Percentiles rank a stretch among this genome's conserved stretches.
phyloP scores from a whole-genome alignment of 495 filamentous ascomycete species.

The Daldinia caldariorum region DNA sequence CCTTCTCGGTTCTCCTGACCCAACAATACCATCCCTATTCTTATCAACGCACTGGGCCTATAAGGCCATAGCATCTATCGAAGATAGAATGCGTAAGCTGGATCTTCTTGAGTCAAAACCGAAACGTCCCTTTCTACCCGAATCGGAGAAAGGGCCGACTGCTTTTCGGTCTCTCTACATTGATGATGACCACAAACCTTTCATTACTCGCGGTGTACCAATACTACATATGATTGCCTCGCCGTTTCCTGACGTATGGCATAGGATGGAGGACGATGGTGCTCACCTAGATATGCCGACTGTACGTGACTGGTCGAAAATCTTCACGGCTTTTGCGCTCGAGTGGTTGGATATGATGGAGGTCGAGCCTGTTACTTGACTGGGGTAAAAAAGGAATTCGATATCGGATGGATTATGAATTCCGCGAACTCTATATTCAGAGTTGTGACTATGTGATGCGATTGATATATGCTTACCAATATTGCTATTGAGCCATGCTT shows the following conservation, averaged over 20 bases:
- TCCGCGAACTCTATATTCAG: no score
- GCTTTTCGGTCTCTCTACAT: conserved; percentile 62
- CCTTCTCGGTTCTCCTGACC: conserved; percentile 77
- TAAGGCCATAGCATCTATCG: conserved; percentile 70
- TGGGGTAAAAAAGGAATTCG: neutral
- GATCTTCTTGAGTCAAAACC: conserved; percentile 52
- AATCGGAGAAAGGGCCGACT: conserved; percentile 63
- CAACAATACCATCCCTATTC: conserved; percentile 82
- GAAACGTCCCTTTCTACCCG: conserved; percentile 54
- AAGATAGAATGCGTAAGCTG: conserved; percentile 71
- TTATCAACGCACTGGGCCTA: conserved; percentile 95
- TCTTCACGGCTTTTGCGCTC: conserved; percentile 83
- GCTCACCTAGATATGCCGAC: conserved; percentile 85
- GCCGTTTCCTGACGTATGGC: conserved; percentile 88
- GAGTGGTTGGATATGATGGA: conserved; percentile 95
- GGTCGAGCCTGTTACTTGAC: conserved; percentile 54
- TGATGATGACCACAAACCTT: conserved; percentile 90
- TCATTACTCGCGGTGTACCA: conserved; percentile 84
- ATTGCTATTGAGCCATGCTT: neutral
- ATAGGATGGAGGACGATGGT: conserved; percentile 82
- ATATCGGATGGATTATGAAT: neutral
- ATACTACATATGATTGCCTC: conserved; percentile 86
- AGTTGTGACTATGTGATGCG: neutral
- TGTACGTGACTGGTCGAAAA: conserved; percentile 85
- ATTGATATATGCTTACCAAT: neutral